Conservation (phyloP, 2,329 filamentous ascomycete genomes). For the Aspergillus caelatus region DNA sequence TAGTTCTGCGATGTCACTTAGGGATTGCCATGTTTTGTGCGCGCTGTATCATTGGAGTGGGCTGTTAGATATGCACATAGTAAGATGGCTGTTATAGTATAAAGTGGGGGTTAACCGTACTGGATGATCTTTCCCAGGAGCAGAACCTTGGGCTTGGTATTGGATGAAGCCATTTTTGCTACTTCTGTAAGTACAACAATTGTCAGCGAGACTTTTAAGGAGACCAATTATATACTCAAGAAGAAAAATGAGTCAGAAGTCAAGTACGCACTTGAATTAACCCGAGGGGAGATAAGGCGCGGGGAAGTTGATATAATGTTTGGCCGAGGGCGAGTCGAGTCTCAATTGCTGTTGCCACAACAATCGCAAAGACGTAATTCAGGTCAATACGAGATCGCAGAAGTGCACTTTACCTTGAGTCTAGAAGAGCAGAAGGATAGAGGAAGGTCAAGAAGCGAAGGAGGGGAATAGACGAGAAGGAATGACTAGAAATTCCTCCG, state of each 20-base stretch:
- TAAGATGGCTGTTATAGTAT: not conserved
- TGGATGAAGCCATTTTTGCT: conserved; percentile 13
- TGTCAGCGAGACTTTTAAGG: not conserved
- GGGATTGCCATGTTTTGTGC: conserved; percentile 63
- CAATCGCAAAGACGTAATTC: not conserved
- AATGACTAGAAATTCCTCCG: conserved; percentile 9
- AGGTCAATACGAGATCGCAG: not conserved
- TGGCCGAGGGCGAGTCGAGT: conserved; percentile 2
- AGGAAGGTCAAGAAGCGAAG: not conserved
- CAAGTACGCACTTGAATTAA: conserved; percentile 3
- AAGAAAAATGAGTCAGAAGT: not conserved
- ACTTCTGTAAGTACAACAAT: not conserved
- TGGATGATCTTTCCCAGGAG: conserved; percentile 66
- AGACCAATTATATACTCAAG: conserved; percentile 18
- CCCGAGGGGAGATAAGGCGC: conserved; percentile 9
- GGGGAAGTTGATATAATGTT: conserved; percentile 10
- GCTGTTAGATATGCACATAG: conserved; percentile 6
- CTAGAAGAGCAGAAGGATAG: not conserved
- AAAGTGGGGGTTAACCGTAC: conserved; percentile 48
- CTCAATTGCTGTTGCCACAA: not conserved
- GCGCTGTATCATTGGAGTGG: conserved; percentile 46
- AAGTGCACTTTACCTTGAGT: not conserved
- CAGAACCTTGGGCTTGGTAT: conserved; percentile 60
- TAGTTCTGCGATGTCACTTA: conserved; percentile 67
- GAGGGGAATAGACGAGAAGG: not conserved